Evolutionary conservation across 2,329 filamentous ascomycete genomes (phyloP).

Genomic region (Aureobasidium sp.): DNA sequence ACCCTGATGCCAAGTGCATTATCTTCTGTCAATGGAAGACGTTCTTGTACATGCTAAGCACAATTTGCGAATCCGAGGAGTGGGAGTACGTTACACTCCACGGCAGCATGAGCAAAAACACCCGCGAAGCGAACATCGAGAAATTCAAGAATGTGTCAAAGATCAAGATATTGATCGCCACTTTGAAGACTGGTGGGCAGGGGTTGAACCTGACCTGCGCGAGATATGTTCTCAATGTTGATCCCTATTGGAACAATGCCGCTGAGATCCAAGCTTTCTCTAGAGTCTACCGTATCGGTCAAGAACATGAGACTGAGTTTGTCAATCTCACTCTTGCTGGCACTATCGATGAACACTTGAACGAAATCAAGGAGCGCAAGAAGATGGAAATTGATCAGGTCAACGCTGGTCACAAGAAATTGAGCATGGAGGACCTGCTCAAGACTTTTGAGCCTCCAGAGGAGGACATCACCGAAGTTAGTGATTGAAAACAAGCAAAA

Average conservation of each 20-base stretch:
- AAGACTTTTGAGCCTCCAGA: neutral
- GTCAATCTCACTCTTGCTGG: slow-evolving; percentile 49
- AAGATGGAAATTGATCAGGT: slow-evolving; percentile 37
- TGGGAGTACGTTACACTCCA: slow-evolving; percentile 46
- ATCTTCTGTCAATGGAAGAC: slow-evolving; percentile 54
- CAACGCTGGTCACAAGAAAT: slow-evolving; percentile 33
- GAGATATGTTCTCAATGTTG: slow-evolving; percentile 40
- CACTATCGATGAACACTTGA: slow-evolving; percentile 53
- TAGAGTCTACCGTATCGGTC: slow-evolving; percentile 59
- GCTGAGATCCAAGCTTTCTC: slow-evolving; percentile 41
- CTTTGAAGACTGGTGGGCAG: slow-evolving; percentile 50
- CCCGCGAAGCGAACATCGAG: slow-evolving; percentile 41
- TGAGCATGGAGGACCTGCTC: neutral
- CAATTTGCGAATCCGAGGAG: slow-evolving; percentile 42
- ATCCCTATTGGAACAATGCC: slow-evolving; percentile 44
- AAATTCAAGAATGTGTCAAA: slow-evolving; percentile 38
- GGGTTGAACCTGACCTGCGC: slow-evolving; percentile 56
- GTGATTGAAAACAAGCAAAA: neutral
- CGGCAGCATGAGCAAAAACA: slow-evolving; percentile 39
- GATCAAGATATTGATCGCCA: slow-evolving; percentile 46
- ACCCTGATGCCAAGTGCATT: slow-evolving; percentile 48
- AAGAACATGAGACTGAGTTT: slow-evolving; percentile 53
- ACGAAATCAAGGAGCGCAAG: slow-evolving; percentile 51
- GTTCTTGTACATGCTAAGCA: slow-evolving; percentile 45
- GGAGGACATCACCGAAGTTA: neutral